Percentiles rank a stretch among this genome's conserved stretches.
Evolutionary conservation across 192 early-diverging fungal species (phyloP).

Genomic region (Jimgerdemannia lactiflua): DNA sequence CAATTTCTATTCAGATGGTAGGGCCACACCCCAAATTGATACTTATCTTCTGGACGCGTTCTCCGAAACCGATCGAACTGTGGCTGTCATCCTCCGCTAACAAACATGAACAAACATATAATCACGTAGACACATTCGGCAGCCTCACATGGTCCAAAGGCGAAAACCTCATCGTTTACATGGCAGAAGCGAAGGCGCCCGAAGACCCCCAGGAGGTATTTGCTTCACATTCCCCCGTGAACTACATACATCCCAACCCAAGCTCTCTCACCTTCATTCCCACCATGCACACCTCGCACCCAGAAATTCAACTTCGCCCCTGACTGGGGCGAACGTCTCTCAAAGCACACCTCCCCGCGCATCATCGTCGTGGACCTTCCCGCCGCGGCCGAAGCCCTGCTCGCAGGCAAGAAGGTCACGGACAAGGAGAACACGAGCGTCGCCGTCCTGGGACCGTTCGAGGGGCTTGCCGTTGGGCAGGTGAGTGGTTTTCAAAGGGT

Average conservation of each 20-base stretch:
- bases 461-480: not conserved
- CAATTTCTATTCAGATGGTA: conserved; percentile 66
- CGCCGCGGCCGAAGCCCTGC: conserved; percentile 30
- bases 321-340: conserved; percentile 73
- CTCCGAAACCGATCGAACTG: no score
- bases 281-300: not conserved
- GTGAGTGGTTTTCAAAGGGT: no score
- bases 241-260: not conserved
- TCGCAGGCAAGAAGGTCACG: conserved; percentile 30
- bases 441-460: not conserved
- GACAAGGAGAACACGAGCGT: conserved; percentile 16
- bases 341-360: conserved; percentile 51
- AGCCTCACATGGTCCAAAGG: conserved; percentile 56
- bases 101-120: not conserved
- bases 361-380: conserved; percentile 54
- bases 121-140: conserved; percentile 39
- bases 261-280: not conserved
- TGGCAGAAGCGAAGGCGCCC: conserved; percentile 64
- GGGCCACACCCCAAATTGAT: conserved; percentile 16
- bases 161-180: conserved; percentile 57
- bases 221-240: not conserved
- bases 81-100: no score
- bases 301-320: conserved; percentile 47
- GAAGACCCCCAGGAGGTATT: conserved; percentile 37
- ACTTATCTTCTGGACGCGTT: not conserved